Base-by-base conservation (phyloP, 2,329 filamentous ascomycete species). In the Ceratocystis colombiana region DNA sequence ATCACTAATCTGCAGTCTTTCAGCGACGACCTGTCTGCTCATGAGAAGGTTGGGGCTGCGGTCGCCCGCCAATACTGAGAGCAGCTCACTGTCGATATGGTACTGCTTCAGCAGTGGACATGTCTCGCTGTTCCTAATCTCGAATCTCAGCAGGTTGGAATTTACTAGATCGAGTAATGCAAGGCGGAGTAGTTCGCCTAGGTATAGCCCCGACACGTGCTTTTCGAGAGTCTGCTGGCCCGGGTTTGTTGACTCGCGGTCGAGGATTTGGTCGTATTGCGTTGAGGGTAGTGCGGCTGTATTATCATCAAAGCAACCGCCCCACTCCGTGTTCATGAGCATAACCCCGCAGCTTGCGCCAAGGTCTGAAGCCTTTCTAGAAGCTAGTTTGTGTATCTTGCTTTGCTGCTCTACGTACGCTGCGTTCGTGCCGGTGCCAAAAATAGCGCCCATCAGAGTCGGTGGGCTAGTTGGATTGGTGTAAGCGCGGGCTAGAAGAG, bases 191-290 rank as follows among this genome's bases (percentile, higher is more conserved):
- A 92, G 85, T 72, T 92, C 89, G 15, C 88, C 88, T 63, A 92
- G 75, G 75, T 92, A 92, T 84, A 92, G 88, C 69, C 88, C 88
- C 0, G 86, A 89, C n/a, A 91, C 82, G 48, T 87, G 84, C 77
- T 92, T 92, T 76, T 92, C 88, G 70, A 91, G 90, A 82, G 90
- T 89, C 72, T 92, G 88, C 64, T 88, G 83, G 10, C 87, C 87
- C 0, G 87, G 88, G 73, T 92, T 90, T 69, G 84, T 81, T 64
- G 84, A 88, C 61, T 84, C 83, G 12, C 76, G 76, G 73, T 92
- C 88, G 17, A 92, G 79, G 64, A 81, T 79, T 44, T 77, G 73
- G 73, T 92, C 88, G 72, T 88, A 90, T 1, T 79, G 75, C 0
- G 88, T 91, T 69, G 81, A 82, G 8, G 88, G 88, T n/a, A 91